Evolutionary conservation across 345 rosid genomes (phyloP), one percentile per base, ranked within the genome.

Genomic region (Eucalyptus cloeziana): DNA sequence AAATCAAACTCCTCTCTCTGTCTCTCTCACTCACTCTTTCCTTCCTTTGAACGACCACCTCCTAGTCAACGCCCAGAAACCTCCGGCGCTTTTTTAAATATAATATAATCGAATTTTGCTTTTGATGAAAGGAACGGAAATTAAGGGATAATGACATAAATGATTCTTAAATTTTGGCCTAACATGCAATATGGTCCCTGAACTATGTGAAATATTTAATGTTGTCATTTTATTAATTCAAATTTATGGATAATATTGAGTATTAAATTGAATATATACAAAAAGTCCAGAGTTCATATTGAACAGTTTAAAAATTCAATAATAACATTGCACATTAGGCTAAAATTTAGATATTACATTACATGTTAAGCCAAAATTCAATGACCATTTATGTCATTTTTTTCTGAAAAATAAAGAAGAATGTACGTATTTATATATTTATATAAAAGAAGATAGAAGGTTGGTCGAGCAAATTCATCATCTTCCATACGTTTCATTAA

Each of bases 311-410:
- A 56, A 56, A 24, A 3, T 56, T 24, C 6, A 9, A 22, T 22
- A 24, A 4, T 56, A 56, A 56, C 30, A 10, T 56, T 2, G 5
- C 6, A 56, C 30, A 4, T 10, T 24, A 9, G 2, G 5, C 12
- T 56, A 56, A 56, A 56, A 56, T 56, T 56, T 10, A 56, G 0
- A 8, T 0, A 56, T 24, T 13, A 56, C 5, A 24, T 21, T 56
- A 22, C 30, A 56, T 56, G 0, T 1, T 56, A 0, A 56, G 1
- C 8, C 21, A 9, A 56, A 56, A 24, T 9, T 56, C 0, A 10
- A 0, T 0, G 30, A 56, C 0, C 0, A 24, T 24, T 56, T 24
- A 4, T 22, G 0, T 22, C 60, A 22, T 56, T 56, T 22, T 52
- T 56, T 56, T 56, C 3, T 22, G 6, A 24, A 56, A 56, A 56